phyloP scores from a whole-genome alignment of 2,329 filamentous ascomycete species.

The Xylaria sp. region DNA sequence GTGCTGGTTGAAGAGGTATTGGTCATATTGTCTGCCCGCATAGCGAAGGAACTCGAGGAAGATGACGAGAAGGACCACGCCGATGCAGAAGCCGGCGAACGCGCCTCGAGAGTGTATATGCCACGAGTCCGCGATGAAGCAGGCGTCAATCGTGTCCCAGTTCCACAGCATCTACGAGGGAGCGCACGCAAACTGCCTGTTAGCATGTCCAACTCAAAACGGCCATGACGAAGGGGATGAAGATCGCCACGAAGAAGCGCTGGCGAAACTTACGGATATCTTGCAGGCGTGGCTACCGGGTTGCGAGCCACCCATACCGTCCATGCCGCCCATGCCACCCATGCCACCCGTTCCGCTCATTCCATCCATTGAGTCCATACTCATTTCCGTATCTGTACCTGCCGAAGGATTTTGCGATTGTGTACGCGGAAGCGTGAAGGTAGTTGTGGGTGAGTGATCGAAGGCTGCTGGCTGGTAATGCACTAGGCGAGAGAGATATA shows the following conservation, averaged over 20 bases:
- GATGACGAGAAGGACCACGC: slow-evolving; percentile 79
- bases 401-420: slow-evolving; percentile 5
- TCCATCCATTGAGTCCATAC: not conserved
- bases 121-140: slow-evolving; percentile 80
- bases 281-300: slow-evolving; percentile 33
- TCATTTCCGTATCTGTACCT: slow-evolving; percentile 24
- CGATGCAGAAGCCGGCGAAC: slow-evolving; percentile 85
- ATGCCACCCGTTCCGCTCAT: slow-evolving; percentile 3
- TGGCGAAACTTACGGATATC: slow-evolving; percentile 41
- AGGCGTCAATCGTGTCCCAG: slow-evolving; percentile 77
- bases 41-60: slow-evolving; percentile 79
- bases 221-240: no score
- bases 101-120: slow-evolving; percentile 74
- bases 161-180: slow-evolving; percentile 79
- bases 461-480: not conserved
- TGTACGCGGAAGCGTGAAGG: not conserved
- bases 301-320: not conserved
- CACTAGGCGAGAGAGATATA: not conserved
- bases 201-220: not conserved
- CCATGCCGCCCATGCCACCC: not conserved
- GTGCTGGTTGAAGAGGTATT: slow-evolving; percentile 63
- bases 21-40: slow-evolving; percentile 76
- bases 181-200: not conserved
- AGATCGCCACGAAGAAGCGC: not conserved
- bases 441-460: not conserved